Evolutionary conservation across 495 filamentous ascomycete genomes (phyloP), one percentile per base, ranked within the genome.

Genomic region (Lophiotrema nucula): DNA sequence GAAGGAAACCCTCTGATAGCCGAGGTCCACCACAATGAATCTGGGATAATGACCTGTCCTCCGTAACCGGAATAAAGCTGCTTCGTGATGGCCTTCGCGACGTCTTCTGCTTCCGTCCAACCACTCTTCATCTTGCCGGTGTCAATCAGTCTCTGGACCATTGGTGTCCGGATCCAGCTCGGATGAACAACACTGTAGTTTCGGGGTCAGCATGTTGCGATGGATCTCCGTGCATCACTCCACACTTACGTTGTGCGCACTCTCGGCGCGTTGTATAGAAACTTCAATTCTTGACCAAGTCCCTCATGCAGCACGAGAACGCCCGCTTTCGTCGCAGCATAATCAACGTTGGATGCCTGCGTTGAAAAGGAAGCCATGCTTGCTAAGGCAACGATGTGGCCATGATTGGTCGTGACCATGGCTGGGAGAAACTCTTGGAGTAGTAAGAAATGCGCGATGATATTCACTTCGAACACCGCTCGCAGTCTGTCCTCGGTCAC

Each of bases 361-460:
- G 70, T 70, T 2, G 79, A 62, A 55, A 81, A 83, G 26, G 71
- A 76, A 38, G 79, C 76, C 70, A 83, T 72, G 28, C 74, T 78
- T 4, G 82, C 81, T 12, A 82, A 60, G 0, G 76, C 77, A 15
- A 85, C 66, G 25, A 85, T 67, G 65, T 85, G 82, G 3, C 82
- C 82, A 50, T 85, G 80, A 62, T 83, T 80, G 13, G 65, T 66
- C 25, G 68, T 56, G 39, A 83, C 68, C 82, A 85, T 85, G 44
- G 65, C 73, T 0, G 82, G 82, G 44, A 85, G 65, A 66, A 84
- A 85, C 57, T 81, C 78, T 60, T 80, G 74, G 5, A 82, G 70
- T 46, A 73, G 76, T 23, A 73, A 70, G 70, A 76, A 83, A 64
- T 83, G 80, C 23, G 74, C 69, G 38, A 85, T 62, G n/a, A 77